Evolutionary conservation across 768 basidiomycete species (phyloP).

Genomic region (Mycena albidolilacea): DNA sequence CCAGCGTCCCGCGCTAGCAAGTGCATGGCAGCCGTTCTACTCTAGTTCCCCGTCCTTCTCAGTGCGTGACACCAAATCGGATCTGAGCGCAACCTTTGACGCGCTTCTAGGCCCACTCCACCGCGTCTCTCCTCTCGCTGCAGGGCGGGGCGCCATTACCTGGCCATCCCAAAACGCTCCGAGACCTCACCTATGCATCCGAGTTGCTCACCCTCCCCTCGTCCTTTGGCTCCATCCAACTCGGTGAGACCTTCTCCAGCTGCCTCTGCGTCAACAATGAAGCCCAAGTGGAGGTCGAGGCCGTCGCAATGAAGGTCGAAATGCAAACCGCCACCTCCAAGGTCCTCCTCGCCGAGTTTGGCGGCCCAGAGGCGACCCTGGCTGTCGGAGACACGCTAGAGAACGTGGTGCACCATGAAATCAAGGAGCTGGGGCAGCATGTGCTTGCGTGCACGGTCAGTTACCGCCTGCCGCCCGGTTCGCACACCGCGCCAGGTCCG

Average conservation of each 20-base stretch:
- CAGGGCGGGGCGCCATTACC: slow-evolving; percentile 80
- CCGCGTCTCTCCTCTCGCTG: slow-evolving; percentile 81
- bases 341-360: slow-evolving; percentile 72
- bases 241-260: slow-evolving; percentile 91
- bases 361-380: slow-evolving; percentile 66
- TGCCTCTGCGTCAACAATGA: slow-evolving; percentile 90
- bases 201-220: slow-evolving; percentile 86
- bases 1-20: slow-evolving; percentile 82
- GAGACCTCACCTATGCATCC: slow-evolving; percentile 84
- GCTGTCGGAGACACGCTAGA: slow-evolving; percentile 74
- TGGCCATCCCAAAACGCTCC: slow-evolving; percentile 86
- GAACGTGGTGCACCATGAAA: slow-evolving; percentile 84
- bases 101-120: slow-evolving; percentile 71
- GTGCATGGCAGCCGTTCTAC: slow-evolving; percentile 90
- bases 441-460: slow-evolving; percentile 88
- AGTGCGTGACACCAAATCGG: slow-evolving; percentile 50
- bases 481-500: slow-evolving; percentile 64
- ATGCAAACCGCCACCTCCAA: slow-evolving; percentile 88
- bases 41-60: slow-evolving; percentile 88
- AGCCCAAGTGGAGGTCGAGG: slow-evolving; percentile 71
- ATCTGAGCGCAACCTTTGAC: slow-evolving; percentile 17
- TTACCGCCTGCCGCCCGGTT: slow-evolving; percentile 80
- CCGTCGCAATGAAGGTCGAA: slow-evolving; percentile 80
- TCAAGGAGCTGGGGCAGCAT: slow-evolving; percentile 95
- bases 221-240: slow-evolving; percentile 88